These are phyloP conservation scores for Pseudonitzschia delicatissima DNA, from an alignment of 108 stramenopile species.

Conservation along the genomic window DNA sequence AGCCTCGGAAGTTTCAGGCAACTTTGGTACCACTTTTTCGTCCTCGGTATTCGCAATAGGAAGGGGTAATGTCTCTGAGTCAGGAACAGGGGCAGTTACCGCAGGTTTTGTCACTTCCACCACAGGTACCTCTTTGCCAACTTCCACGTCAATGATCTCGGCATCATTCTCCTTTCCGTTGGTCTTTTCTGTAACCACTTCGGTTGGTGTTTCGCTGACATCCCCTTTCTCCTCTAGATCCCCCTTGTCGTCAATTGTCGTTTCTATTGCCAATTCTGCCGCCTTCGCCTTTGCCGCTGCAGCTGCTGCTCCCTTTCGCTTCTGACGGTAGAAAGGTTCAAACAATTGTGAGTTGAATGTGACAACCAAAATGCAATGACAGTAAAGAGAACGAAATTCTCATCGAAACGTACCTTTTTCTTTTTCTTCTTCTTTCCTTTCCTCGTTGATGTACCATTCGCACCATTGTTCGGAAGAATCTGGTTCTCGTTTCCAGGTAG, in stretches of 20 bases:
- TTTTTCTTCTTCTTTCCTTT: slow-evolving; percentile 34
- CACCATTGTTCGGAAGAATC: not conserved
- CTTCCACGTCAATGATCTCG: not conserved
- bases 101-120: too few relatives aligned
- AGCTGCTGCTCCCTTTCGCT: not conserved
- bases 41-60: not conserved
- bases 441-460: not conserved
- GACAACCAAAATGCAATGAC: not conserved
- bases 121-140: not conserved
- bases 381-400: not conserved
- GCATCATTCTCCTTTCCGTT: not conserved
- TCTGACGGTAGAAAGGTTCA: not conserved
- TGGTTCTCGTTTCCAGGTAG: not conserved
- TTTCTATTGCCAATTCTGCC: not conserved
- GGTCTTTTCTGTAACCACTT: not conserved
- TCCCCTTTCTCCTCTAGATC: not conserved
- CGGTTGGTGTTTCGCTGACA: not conserved
- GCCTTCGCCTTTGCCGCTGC: not conserved
- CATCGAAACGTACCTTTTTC: slow-evolving; percentile 30
- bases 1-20: not conserved
- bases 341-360: not conserved
- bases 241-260: not conserved
- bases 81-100: too few relatives aligned
- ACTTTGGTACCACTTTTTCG: not conserved
- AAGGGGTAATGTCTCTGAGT: too few relatives aligned